A percentile compares a stretch with the other conserved stretches of the same genome.
These are phyloP conservation scores for Prunus kanzakura DNA, from an alignment of 306 rosid genomes.

Conservation along the genomic window DNA sequence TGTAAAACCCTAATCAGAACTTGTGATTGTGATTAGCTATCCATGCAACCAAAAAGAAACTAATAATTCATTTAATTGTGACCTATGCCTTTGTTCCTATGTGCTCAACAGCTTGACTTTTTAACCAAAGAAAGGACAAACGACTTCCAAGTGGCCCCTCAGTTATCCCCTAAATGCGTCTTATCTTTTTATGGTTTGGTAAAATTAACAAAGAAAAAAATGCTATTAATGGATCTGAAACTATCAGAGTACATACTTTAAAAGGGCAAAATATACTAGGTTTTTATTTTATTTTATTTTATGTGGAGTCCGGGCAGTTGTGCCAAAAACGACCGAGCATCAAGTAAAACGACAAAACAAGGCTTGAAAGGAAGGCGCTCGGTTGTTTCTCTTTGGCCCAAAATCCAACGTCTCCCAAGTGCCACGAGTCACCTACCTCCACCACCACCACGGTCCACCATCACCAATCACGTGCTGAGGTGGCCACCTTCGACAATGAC, in stretches of 20 bases:
- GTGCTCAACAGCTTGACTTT: not conserved
- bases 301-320: not conserved
- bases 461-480: not conserved
- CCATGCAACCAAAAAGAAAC: too few relatives aligned
- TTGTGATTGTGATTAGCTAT: too few relatives aligned
- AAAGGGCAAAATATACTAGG: too few relatives aligned
- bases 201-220: too few relatives aligned
- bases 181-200: too few relatives aligned
- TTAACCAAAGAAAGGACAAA: not conserved
- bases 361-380: conserved; percentile 3
- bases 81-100: not conserved
- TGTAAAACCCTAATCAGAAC: too few relatives aligned
- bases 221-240: not conserved
- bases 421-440: conserved; percentile 5
- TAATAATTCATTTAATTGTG: not conserved
- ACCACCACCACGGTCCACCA: not conserved
- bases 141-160: not conserved
- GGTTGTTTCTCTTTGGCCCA: not conserved
- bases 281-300: too few relatives aligned
- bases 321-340: not conserved
- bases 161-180: not conserved
- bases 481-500: conserved; percentile 6
- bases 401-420: not conserved
- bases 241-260: too few relatives aligned
- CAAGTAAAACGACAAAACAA: not conserved